A percentile compares a stretch with the other conserved stretches of the same genome.
Conservation (phyloP, 2,329 filamentous ascomycete genomes). For the Verticillium alfalfae region DNA sequence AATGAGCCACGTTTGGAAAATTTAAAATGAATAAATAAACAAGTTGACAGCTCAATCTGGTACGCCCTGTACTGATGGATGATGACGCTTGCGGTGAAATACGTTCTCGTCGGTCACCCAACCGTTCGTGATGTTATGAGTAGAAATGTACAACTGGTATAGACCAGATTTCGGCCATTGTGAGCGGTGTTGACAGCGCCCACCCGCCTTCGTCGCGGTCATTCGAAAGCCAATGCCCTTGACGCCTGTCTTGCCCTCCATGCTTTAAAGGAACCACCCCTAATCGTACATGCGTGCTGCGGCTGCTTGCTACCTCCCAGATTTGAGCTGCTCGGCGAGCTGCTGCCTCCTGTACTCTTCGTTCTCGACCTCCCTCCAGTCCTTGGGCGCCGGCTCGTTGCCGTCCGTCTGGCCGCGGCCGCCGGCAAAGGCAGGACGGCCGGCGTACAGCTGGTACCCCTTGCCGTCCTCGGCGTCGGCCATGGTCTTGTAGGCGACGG, state of each 20-base stretch:
- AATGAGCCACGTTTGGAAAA: neutral
- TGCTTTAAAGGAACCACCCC: neutral
- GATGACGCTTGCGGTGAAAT: no score
- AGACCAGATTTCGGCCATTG: no score
- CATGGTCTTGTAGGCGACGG: conserved; percentile 61
- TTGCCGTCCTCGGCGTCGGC: conserved; percentile 55
- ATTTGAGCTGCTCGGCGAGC: conserved; percentile 17
- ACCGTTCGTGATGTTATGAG: no score
- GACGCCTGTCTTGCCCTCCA: neutral
- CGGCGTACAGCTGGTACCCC: conserved; percentile 73
- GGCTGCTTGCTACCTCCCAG: neutral
- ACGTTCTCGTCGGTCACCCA: no score
- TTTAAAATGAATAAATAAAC: no score
- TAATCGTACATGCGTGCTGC: neutral
- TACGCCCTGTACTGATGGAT: no score
- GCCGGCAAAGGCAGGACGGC: conserved; percentile 63
- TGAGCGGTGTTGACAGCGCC: no score
- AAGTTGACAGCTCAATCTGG: no score
- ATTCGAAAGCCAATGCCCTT: no score
- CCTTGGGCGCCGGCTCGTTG: conserved; percentile 54
- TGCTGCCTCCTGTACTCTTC: conserved; percentile 47
- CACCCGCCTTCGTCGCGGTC: no score
- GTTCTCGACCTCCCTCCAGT: conserved; percentile 63
- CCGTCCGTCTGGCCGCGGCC: conserved; percentile 61
- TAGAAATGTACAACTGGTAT: no score